These are phyloP conservation scores for Adansonia digitata DNA, from an alignment of 345 rosid genomes.

Conservation along the genomic window DNA sequence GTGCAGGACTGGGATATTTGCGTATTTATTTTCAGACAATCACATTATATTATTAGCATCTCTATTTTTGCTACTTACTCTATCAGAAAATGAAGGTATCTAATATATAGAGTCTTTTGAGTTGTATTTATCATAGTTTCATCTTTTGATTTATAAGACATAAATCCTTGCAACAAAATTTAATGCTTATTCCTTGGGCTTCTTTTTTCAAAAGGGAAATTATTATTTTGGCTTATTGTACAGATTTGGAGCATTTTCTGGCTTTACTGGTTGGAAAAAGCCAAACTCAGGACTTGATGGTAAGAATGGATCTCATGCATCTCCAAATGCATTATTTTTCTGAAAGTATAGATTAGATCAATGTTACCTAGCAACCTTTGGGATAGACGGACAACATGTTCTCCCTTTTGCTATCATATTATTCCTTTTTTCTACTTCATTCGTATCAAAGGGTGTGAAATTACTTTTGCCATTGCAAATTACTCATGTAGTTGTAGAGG, in stretches of 20 bases:
- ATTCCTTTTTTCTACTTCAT: background rate
- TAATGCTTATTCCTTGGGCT: background rate
- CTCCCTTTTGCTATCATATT: background rate
- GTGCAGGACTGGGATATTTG: slow-evolving; percentile 46
- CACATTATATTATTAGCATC: slow-evolving; percentile 40
- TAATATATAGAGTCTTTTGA: background rate
- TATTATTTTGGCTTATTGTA: background rate
- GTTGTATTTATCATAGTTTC: background rate
- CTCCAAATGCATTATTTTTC: slow-evolving; percentile 1
- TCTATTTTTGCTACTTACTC: slow-evolving; percentile 40
- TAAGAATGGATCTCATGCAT: slow-evolving; percentile 20
- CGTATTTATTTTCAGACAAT: slow-evolving; percentile 40
- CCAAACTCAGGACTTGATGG: slow-evolving; percentile 30
- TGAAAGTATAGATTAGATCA: slow-evolving; percentile 1
- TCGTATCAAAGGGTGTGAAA: background rate
- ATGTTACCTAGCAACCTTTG: background rate
- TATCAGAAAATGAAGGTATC: slow-evolving; percentile 55
- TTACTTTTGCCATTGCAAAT: background rate
- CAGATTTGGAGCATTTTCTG: slow-evolving; percentile 36
- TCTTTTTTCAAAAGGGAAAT: background rate
- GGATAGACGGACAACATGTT: background rate
- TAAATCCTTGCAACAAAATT: background rate
- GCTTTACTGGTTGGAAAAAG: slow-evolving; percentile 24
- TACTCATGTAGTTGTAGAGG: background rate
- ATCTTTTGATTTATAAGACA: slow-evolving; percentile 6